These are phyloP conservation scores for Solanum boliviense DNA, from an alignment of 257 asterid genomes.

Conservation along the genomic window DNA sequence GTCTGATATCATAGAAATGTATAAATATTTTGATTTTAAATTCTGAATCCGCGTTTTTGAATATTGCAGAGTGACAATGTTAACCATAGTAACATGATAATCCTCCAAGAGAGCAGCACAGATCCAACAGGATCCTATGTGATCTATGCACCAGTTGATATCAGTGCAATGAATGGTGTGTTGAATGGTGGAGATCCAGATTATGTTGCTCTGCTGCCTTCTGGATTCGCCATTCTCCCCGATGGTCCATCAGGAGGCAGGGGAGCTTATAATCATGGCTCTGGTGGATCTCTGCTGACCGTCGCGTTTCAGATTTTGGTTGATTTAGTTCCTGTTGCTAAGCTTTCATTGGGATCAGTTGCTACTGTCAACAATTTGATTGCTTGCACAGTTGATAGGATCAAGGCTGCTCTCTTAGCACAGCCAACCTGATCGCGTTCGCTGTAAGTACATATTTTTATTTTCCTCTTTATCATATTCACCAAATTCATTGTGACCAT, in stretches of 20 bases:
- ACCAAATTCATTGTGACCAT: no score
- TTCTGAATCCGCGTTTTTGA: background rate
- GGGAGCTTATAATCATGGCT: background rate
- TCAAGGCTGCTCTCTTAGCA: slow-evolving; percentile 14
- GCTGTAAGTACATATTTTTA: background rate
- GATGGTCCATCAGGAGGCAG: slow-evolving; percentile 21
- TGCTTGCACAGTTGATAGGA: slow-evolving; percentile 21
- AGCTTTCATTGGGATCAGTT: slow-evolving; percentile 19
- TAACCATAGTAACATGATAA: slow-evolving; percentile 9
- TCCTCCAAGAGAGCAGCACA: slow-evolving; percentile 33
- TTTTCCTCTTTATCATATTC: background rate
- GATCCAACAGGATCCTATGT: slow-evolving; percentile 38
- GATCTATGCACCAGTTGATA: slow-evolving; percentile 36
- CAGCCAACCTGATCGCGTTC: background rate
- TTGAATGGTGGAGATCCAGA: slow-evolving; percentile 26
- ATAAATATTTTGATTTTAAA: background rate
- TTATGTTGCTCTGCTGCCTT: slow-evolving; percentile 32
- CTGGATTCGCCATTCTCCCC: slow-evolving; percentile 54
- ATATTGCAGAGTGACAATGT: slow-evolving; percentile 7
- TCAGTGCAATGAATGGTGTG: slow-evolving; percentile 7
- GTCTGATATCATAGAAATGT: background rate
- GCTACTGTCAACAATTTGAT: slow-evolving; percentile 17
- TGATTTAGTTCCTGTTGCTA: slow-evolving; percentile 20
- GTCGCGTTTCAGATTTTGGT: slow-evolving; percentile 42
- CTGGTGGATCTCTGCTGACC: slow-evolving; percentile 37